Evolutionary conservation across 1,139 yeast genomes (phyloP), one percentile per base, ranked within the genome.

Genomic region (Hanseniaspora uvarum): DNA sequence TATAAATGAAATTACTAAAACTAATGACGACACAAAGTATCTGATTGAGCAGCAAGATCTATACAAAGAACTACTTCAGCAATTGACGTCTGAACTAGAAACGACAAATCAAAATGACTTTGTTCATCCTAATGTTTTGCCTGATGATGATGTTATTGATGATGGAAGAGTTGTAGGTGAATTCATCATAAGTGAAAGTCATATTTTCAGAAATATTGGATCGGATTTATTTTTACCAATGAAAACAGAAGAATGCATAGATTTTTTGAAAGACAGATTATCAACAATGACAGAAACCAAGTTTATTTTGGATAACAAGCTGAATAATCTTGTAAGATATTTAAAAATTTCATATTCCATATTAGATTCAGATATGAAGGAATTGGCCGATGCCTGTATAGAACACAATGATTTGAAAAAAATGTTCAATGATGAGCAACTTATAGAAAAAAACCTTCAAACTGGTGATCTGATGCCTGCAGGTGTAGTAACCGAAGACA

Each of bases 161-260:
- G 14, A 64, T 59, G 72, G 70, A 1, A 53, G 63, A 23, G 65
- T 69, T 2, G 61, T 62, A 18, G 74, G 72, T 1, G 68, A 63
- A 36, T 64, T 68, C 5, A 52, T 65, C 5, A 64, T 66, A 1
- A 61, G 72, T n/a, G 62, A 69, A 2, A 59, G 61, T 7, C 67
- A 67, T 53, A 68, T 78, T 4, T 71, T 72, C 61, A 72, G 79
- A 3, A 69, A 71, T 47, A 61, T 83, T 6, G 88, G 88, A 0
- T 80, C 74, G 58, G 86, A 80, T 6, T 80, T 79, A 59, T 81
- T 78, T 63, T 78, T 73, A 21, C 79, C 79, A 53, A 72, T 74
- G 60, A 62, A 69, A 0, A 64, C 64, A 0, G 59, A 56, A 0
- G 77, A 76, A 24, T 86, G 86, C 2, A 58, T 67, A 1, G 63